Conservation (phyloP, 1,284 basidiomycete species). For the Ustilago crameri region DNA sequence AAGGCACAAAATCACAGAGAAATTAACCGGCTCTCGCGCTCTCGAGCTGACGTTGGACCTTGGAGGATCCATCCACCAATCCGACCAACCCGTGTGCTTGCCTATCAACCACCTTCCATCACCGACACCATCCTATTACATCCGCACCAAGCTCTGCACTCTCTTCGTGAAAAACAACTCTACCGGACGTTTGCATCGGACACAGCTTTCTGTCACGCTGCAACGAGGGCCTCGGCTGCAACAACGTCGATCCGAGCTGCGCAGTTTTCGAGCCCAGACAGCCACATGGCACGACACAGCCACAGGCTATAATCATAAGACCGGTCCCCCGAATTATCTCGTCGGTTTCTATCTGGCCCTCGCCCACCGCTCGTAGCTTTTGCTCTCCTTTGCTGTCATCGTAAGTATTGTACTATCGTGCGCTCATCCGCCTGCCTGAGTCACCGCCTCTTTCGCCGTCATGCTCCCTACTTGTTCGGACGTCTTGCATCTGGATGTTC, state of each 20-base stretch:
- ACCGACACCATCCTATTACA: neutral
- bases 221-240: constrained; percentile 19
- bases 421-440: too few relatives aligned
- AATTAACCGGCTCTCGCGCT: neutral
- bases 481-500: too few relatives aligned
- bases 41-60: neutral
- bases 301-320: constrained; percentile 16
- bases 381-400: constrained; percentile 1
- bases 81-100: constrained; percentile 3
- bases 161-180: neutral
- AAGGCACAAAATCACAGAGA: neutral
- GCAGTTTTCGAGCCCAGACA: constrained; percentile 28
- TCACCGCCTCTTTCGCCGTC: constrained; percentile 1
- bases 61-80: constrained; percentile 6
- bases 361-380: constrained; percentile 3
- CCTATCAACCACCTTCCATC: constrained; percentile 11
- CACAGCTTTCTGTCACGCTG: constrained; percentile 1
- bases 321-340: neutral
- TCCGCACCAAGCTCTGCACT: neutral
- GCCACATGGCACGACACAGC: constrained; percentile 44
- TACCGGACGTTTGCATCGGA: neutral
- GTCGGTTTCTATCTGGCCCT: neutral
- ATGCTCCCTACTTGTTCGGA: neutral
- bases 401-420: constrained; percentile 7
- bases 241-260: constrained; percentile 46